Base-by-base conservation (phyloP, 2,329 filamentous ascomycete genomes). In the Albifimbria verrucaria region DNA sequence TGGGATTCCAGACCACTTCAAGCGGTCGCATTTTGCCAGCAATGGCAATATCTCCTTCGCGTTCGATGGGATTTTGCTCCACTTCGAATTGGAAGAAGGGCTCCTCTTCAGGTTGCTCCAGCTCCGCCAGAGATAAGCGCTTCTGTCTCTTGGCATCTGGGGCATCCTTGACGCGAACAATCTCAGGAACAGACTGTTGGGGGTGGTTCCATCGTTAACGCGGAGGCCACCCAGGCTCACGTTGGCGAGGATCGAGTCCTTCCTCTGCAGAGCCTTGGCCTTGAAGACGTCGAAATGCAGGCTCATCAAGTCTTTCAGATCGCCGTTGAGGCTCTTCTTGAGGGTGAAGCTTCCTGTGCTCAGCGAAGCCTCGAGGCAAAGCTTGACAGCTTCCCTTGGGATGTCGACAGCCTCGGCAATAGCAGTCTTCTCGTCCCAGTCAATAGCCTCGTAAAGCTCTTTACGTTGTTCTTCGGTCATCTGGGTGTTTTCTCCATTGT, bases 1-100 rank as follows among this genome's bases (percentile, higher is more conserved):
- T 90, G 1, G 95, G 94, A 62, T 99, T 99, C 82, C 96, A 99
- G 22, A 99, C 91, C 51, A 99, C 89, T 68, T 99, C 95, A 60
- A 99, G 87, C 44, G 92, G 94, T 70, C 95, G 97, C 60, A 99
- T 76, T 70, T 96, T 97, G 62, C 93, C 87, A 2, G 87, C 92
- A 28, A 99, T 76, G 7, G 92, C 91, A 21, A 95, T 88, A 63
- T 99, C 95, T 20, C 94, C 93, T 58, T 92, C 89, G 22, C 87
- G 90, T 66, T 99, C 92, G 2, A 99, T 81, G 0, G 95, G 95
- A 60, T 99, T 96, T 66, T 97, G 89, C 73, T 99, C 95, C 50
- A 99, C 85, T 55, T 94, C 86, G 51, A 99, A 79, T 63, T 92
- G 85, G 76, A 99, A 99, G 75, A 99, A 92, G 0, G 90, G 88